phyloP scores from a whole-genome alignment of 768 basidiomycete species.

The Termitomyces sp. region DNA sequence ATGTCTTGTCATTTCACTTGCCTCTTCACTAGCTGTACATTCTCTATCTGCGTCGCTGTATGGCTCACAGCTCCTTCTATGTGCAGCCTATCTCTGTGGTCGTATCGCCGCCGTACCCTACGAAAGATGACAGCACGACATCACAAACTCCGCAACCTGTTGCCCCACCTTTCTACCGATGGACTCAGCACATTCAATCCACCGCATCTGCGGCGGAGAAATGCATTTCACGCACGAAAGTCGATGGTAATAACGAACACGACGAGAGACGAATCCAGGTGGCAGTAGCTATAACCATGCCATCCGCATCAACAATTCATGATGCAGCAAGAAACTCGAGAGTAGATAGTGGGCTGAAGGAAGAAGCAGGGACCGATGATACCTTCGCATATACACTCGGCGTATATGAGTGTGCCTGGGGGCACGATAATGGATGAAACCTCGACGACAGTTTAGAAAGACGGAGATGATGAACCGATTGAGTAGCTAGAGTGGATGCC shows the following conservation, averaged over 20 bases:
- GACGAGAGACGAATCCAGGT: slow-evolving; percentile 9
- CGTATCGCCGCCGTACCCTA: background rate
- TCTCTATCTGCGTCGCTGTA: background rate
- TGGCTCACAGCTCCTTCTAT: background rate
- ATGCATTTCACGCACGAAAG: background rate
- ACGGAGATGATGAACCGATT: background rate
- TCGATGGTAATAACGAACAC: background rate
- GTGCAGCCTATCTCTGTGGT: slow-evolving; percentile 14
- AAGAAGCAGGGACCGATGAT: slow-evolving; percentile 6
- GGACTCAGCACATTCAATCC: slow-evolving; percentile 1
- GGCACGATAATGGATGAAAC: slow-evolving; percentile 11
- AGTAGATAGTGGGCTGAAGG: slow-evolving; percentile 1
- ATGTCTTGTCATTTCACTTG: slow-evolving; percentile 12
- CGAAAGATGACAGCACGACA: background rate
- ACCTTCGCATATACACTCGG: slow-evolving; percentile 27
- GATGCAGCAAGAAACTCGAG: background rate
- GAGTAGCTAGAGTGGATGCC: background rate
- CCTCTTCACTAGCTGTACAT: background rate
- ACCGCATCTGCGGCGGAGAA: background rate
- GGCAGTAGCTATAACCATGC: slow-evolving; percentile 15
- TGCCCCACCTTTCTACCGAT: background rate
- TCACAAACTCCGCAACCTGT: background rate
- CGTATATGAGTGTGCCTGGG: slow-evolving; percentile 28
- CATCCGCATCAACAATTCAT: slow-evolving; percentile 5
- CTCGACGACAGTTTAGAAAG: background rate